Evolutionary conservation across 495 filamentous ascomycete genomes (phyloP).

Genomic region (Talaromyces adpressus): DNA sequence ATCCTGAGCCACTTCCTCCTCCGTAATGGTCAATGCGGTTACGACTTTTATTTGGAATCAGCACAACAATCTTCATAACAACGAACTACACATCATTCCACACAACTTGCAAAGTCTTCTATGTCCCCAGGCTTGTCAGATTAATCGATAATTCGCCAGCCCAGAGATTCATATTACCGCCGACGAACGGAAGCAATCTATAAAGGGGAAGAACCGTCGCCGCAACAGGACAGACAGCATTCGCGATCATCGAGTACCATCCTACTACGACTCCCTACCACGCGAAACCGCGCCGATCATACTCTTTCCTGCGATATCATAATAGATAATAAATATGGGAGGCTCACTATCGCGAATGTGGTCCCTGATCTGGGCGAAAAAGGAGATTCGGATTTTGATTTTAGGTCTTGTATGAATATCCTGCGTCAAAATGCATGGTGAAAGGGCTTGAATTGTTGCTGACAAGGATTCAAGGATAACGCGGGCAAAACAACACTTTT

Average conservation of each 20-base stretch:
- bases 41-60: slow-evolving; percentile 4
- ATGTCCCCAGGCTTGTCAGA: not conserved
- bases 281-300: not conserved
- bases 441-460: slow-evolving; percentile 2
- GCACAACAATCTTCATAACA: not conserved
- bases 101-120: not conserved
- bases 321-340: slow-evolving; percentile 53
- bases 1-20: slow-evolving; percentile 1
- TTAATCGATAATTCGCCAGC: not conserved
- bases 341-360: slow-evolving; percentile 68
- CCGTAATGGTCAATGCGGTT: slow-evolving; percentile 3
- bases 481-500: slow-evolving; percentile 96
- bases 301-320: not conserved
- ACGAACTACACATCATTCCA: not conserved
- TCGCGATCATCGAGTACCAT: not conserved
- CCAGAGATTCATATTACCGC: not conserved
- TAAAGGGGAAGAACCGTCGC: not conserved
- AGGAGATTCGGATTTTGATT: slow-evolving; percentile 95
- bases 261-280: not conserved
- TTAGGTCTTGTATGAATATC: slow-evolving; percentile 70
- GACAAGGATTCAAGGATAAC: slow-evolving; percentile 64
- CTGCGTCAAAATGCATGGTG: not conserved
- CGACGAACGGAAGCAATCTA: not conserved
- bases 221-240: not conserved
- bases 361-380: slow-evolving; percentile 81